Conservation (phyloP, 257 asterid species). For the Nyctanthes arbortristis region DNA sequence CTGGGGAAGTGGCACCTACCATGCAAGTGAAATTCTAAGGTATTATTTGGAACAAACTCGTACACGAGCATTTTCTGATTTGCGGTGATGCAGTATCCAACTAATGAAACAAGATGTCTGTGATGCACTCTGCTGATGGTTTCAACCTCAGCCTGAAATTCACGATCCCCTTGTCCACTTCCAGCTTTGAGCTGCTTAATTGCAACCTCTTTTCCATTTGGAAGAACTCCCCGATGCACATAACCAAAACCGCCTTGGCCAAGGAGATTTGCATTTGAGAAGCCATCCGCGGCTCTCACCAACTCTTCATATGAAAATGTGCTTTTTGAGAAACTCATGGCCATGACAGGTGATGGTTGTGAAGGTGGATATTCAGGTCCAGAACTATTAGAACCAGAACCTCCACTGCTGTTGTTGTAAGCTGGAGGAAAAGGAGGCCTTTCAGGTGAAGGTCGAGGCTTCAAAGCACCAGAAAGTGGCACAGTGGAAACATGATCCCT, state of each 20-base stretch:
- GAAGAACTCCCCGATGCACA: conserved; percentile 26
- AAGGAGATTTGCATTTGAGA: conserved; percentile 16
- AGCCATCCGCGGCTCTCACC: conserved; percentile 11
- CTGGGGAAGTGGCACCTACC: too few species aligned
- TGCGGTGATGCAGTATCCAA: not conserved
- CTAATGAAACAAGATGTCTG: conserved; percentile 3
- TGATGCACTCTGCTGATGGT: conserved; percentile 4
- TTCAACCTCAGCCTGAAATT: conserved; percentile 14
- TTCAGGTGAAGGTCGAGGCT: conserved; percentile 19
- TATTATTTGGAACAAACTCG: not conserved
- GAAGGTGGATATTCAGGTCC: not conserved
- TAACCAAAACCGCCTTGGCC: conserved; percentile 33
- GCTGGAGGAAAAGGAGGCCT: not conserved
- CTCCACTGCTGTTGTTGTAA: conserved; percentile 3
- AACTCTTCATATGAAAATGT: conserved; percentile 18
- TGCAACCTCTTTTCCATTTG: conserved; percentile 20
- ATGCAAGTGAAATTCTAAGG: not conserved
- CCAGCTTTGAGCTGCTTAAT: conserved; percentile 23
- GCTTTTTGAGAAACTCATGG: conserved; percentile 6
- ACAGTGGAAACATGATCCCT: conserved; percentile 20
- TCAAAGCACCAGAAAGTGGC: conserved; percentile 25
- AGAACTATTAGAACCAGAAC: not conserved
- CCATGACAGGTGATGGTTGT: conserved; percentile 5
- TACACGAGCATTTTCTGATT: not conserved
- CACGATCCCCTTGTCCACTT: conserved; percentile 28